A percentile compares a stretch with the other conserved stretches of the same genome.
Evolutionary conservation across 768 basidiomycete genomes (phyloP).

Genomic region (Pisolithus sp.): DNA sequence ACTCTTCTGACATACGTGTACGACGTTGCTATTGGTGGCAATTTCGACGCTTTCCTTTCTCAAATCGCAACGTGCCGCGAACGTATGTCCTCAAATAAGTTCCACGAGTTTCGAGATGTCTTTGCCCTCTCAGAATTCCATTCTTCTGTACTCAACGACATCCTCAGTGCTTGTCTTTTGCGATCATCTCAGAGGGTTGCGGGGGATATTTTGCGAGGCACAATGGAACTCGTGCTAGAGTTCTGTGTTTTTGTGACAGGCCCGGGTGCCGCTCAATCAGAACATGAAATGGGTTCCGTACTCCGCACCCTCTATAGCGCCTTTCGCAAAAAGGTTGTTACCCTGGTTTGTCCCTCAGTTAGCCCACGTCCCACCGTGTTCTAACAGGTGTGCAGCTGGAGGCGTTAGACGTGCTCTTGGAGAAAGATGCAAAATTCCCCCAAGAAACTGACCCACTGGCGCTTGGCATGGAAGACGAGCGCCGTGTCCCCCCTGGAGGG

Average conservation of each 20-base stretch:
- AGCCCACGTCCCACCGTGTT: not conserved
- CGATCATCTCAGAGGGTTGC: slow-evolving; percentile 60
- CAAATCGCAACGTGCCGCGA: slow-evolving; percentile 27
- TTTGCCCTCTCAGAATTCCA: slow-evolving; percentile 67
- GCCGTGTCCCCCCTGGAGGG: slow-evolving; percentile 41
- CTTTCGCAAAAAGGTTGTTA: slow-evolving; percentile 50
- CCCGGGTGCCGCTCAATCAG: slow-evolving; percentile 45
- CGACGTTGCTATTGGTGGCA: slow-evolving; percentile 74
- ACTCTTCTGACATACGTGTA: slow-evolving; percentile 67
- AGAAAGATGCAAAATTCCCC: slow-evolving; percentile 36
- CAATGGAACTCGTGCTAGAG: slow-evolving; percentile 61
- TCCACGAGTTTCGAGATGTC: slow-evolving; percentile 52
- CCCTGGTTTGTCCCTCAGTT: slow-evolving; percentile 42
- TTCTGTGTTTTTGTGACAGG: slow-evolving; percentile 62
- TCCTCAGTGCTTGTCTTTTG: slow-evolving; percentile 70
- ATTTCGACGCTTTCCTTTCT: slow-evolving; percentile 64
- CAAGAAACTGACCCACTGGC: slow-evolving; percentile 17
- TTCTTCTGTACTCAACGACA: slow-evolving; percentile 62
- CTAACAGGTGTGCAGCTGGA: slow-evolving; percentile 38
- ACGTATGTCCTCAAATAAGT: slow-evolving; percentile 9
- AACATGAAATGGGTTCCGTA: slow-evolving; percentile 55
- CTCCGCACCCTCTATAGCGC: slow-evolving; percentile 48
- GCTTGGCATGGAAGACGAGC: slow-evolving; percentile 21
- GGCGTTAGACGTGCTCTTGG: slow-evolving; percentile 48
- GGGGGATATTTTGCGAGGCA: slow-evolving; percentile 57